Base-by-base conservation (phyloP, 768 basidiomycete genomes). In the Holtermanniella nyarrowii region DNA sequence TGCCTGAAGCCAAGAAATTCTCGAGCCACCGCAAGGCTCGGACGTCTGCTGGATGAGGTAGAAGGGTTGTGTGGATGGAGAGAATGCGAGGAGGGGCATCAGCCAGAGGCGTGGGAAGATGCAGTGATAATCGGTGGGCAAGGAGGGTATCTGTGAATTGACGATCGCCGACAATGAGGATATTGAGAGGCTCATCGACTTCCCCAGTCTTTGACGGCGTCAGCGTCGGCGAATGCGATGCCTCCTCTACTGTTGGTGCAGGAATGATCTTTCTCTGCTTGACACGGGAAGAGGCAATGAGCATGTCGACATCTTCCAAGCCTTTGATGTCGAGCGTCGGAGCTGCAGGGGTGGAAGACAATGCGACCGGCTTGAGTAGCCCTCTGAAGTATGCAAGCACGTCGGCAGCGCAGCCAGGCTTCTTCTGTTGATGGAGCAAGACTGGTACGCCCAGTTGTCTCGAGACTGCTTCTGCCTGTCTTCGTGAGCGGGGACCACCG, bases 61-160 rank as follows among this genome's bases (percentile, higher is more conserved):
- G 16, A 7, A 7, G 31, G 16, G 7, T 16, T 7, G 10, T 7
- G 31, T 37, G 31, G 31, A 37, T 37, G 10, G 31, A 37, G 10
- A 37, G 16, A 7, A 16, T 16, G 7, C 31, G 31, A 16, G 31
- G 31, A 16, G 16, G 7, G 31, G 7, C 16, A 2, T 12, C 5
- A 10, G 27, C n/a, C n/a, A n/a, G n/a, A n/a, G n/a, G n/a, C n/a
- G n/a, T n/a, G 16, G 26, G 24, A 10, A 18, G 51, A 22, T 58
- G 43, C 3, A 53, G 26, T 10, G 50, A 50, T 13, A 71, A 51
- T 25, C 88, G 81, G 60, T 86, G 84, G 7, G 88, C 84, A 70
- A 96, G 76, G 48, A 96, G 78, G 16, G 90, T 73, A 67, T 99
- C 93, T 0, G 93, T 99, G 62, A 95, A 85, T 47, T 96, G 73